A percentile compares a stretch with the other conserved stretches of the same genome.
phyloP scores from a whole-genome alignment of 371 early-diverging fungal genomes.

The Haplosporangium sp. region DNA sequence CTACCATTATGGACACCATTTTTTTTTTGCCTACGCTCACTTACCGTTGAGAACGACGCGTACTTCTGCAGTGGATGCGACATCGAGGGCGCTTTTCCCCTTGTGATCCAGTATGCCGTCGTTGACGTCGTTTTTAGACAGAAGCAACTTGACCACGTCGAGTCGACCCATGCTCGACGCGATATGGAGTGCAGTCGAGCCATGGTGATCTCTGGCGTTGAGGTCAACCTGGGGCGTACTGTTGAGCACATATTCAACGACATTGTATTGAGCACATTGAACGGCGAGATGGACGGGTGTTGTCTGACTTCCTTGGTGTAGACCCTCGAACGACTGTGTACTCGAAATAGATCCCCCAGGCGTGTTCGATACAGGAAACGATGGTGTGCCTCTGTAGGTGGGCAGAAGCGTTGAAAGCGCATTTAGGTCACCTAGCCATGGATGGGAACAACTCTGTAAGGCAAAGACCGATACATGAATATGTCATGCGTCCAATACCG shows the following conservation, averaged over 20 bases:
- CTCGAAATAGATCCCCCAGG: conserved; percentile 41
- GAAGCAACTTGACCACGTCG: conserved; percentile 63
- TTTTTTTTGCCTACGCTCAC: too few relatives aligned
- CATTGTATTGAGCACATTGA: conserved; percentile 58
- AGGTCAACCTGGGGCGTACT: conserved; percentile 53
- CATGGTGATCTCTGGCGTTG: conserved; percentile 63
- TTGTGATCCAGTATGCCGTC: conserved; percentile 59
- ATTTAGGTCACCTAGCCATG: conserved; percentile 40
- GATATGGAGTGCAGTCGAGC: conserved; percentile 71
- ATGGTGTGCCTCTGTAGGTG: conserved; percentile 28
- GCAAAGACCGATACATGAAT: not conserved
- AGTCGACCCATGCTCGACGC: conserved; percentile 66
- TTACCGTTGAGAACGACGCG: conserved; percentile 53
- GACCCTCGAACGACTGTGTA: conserved; percentile 43
- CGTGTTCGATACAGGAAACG: conserved; percentile 18
- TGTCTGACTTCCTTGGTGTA: conserved; percentile 30
- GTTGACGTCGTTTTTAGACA: conserved; percentile 57
- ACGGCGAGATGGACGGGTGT: conserved; percentile 67
- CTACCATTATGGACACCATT: too few relatives aligned
- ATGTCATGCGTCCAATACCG: not conserved
- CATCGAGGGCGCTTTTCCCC: conserved; percentile 50
- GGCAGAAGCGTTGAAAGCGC: conserved; percentile 37
- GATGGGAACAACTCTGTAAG: not conserved
- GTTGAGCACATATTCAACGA: conserved; percentile 46
- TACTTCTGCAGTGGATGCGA: conserved; percentile 55